phyloP scores from a whole-genome alignment of 2,329 filamentous ascomycete species.

The Xylaria sp. region DNA sequence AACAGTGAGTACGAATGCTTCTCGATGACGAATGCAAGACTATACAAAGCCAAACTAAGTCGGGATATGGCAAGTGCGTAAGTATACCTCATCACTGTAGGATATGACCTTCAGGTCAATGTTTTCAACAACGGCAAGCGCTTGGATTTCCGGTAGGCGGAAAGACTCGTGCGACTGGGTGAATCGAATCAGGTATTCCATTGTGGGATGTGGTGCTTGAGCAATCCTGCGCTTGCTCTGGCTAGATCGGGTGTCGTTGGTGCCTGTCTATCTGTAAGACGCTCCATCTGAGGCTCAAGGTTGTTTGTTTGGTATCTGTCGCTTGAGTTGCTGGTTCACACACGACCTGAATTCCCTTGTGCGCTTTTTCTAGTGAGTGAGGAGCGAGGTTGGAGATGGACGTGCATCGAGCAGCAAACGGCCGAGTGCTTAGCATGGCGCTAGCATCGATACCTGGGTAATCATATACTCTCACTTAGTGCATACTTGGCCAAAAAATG shows the following conservation, averaged over 20 bases:
- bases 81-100: constrained; percentile 73
- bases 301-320: background rate
- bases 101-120: constrained; percentile 72
- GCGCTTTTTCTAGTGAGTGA: constrained; percentile 7
- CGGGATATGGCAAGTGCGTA: background rate
- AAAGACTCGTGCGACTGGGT: constrained; percentile 92
- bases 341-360: background rate
- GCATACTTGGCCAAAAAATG: constrained; percentile 1
- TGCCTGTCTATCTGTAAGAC: constrained; percentile 6
- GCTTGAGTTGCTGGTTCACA: background rate
- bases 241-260: constrained; percentile 5
- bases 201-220: constrained; percentile 31
- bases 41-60: too few relatives aligned
- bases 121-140: constrained; percentile 71
- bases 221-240: constrained; percentile 1
- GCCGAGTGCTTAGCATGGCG: constrained; percentile 23
- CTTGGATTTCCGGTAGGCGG: constrained; percentile 78
- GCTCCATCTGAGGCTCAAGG: constrained; percentile 25
- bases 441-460: constrained; percentile 6
- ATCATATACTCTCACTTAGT: constrained; percentile 8
- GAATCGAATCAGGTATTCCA: constrained; percentile 88
- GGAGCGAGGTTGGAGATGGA: constrained; percentile 3
- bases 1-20: constrained; percentile 6
- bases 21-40: background rate
- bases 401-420: constrained; percentile 25